A percentile compares a stretch with the other conserved stretches of the same genome.
These are phyloP conservation scores for Lactifluus echinatus DNA, from an alignment of 768 basidiomycete species.

Conservation along the genomic window DNA sequence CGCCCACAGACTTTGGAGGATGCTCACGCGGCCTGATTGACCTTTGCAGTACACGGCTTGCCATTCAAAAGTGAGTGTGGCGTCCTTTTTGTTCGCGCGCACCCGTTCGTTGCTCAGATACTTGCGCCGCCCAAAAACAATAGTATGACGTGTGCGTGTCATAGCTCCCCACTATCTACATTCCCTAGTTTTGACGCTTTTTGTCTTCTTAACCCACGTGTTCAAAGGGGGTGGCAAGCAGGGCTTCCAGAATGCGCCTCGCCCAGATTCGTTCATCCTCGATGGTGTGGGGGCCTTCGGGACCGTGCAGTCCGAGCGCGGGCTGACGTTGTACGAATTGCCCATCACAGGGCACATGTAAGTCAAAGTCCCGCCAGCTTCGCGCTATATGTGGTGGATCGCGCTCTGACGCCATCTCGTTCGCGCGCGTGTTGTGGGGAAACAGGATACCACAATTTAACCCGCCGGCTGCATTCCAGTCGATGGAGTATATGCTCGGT, in stretches of 20 bases:
- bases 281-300: constrained; percentile 16
- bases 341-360: constrained; percentile 20
- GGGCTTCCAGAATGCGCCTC: constrained; percentile 14
- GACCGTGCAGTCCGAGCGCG: constrained; percentile 18
- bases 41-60: constrained; percentile 8
- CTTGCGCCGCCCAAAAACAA: neutral
- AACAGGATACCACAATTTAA: constrained; percentile 18
- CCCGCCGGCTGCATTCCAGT: constrained; percentile 15
- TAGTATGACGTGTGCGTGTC: constrained; percentile 20
- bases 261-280: constrained; percentile 14
- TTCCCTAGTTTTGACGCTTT: neutral
- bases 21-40: neutral
- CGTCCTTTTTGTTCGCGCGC: neutral
- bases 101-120: neutral
- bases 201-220: neutral
- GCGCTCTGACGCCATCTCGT: neutral
- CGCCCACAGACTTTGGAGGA: neutral
- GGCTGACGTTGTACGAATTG: constrained; percentile 17
- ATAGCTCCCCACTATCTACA: neutral
- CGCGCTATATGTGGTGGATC: too few relatives aligned
- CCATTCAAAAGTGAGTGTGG: constrained; percentile 16
- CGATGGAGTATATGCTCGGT: constrained; percentile 15
- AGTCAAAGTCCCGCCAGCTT: neutral
- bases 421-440: neutral
- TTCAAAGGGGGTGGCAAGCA: constrained; percentile 15